A percentile compares a stretch with the other conserved stretches of the same genome.
These are phyloP conservation scores for Penicillium cataractarum DNA, from an alignment of 495 filamentous ascomycete genomes.

Conservation along the genomic window DNA sequence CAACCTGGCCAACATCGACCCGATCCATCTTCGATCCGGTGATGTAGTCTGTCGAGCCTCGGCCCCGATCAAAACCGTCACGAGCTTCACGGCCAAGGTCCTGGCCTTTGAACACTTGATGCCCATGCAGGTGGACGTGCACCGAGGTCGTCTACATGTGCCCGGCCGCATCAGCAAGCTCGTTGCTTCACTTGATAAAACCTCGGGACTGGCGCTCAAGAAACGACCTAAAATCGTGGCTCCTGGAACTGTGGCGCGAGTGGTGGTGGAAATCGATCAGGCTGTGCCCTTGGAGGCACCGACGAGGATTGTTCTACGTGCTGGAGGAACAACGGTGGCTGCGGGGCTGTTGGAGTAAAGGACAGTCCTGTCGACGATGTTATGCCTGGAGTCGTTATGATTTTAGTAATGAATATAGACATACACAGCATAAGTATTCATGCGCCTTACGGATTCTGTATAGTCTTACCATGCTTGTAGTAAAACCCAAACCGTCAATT, in stretches of 20 bases:
- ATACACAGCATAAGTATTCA: background rate
- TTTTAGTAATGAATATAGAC: constrained; percentile 1
- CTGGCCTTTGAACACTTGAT: constrained; percentile 86
- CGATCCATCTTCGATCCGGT: constrained; percentile 76
- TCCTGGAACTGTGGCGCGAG: constrained; percentile 67
- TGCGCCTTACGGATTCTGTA: background rate
- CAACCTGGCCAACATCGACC: constrained; percentile 84
- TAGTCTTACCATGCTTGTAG: background rate
- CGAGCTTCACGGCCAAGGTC: constrained; percentile 76
- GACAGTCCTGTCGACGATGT: background rate
- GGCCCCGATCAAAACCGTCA: constrained; percentile 67
- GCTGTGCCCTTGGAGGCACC: constrained; percentile 79
- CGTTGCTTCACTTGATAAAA: constrained; percentile 74
- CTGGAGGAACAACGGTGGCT: constrained; percentile 79
- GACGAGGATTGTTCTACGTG: constrained; percentile 77
- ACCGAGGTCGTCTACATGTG: constrained; percentile 79
- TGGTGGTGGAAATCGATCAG: constrained; percentile 72
- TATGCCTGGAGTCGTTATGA: background rate
- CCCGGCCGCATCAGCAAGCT: constrained; percentile 74
- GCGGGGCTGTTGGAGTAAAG: constrained; percentile 79
- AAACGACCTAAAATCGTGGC: constrained; percentile 83
- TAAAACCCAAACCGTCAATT: background rate
- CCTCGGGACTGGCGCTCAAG: constrained; percentile 66
- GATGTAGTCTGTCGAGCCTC: constrained; percentile 79
- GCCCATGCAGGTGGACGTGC: constrained; percentile 87